phyloP scores from a whole-genome alignment of 139 green algal species.

The Ettlia oleoabundans region DNA sequence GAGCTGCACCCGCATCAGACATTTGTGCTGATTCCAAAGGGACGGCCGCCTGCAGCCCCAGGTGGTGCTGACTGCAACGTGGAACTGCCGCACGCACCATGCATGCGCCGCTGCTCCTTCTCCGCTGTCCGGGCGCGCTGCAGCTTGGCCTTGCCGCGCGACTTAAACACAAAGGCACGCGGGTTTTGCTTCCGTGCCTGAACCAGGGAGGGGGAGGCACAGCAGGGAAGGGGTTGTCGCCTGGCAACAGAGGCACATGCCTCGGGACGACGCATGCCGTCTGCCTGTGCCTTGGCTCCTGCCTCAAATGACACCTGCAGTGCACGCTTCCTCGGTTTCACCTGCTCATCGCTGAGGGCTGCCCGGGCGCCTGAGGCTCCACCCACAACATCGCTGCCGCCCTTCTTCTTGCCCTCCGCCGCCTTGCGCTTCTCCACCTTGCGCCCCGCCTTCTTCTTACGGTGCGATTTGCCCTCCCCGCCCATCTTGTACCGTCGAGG shows the following conservation, averaged over 20 bases:
- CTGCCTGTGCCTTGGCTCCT: no score
- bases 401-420: conserved; percentile 68
- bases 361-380: not conserved
- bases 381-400: conserved; percentile 26
- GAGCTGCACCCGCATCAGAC: not conserved
- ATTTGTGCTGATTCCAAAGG: no score
- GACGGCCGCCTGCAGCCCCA: no score
- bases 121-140: conserved; percentile 78
- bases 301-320: no score
- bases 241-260: no score
- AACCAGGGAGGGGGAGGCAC: not conserved
- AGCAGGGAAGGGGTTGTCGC: no score
- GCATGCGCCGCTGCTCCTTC: conserved; percentile 90
- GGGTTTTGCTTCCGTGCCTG: conserved; percentile 67
- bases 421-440: conserved; percentile 79
- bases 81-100: conserved; percentile 76
- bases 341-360: conserved; percentile 37
- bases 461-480: conserved; percentile 52
- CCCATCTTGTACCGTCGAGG: not conserved
- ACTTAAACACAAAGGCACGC: conserved; percentile 78
- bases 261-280: no score
- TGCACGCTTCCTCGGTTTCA: not conserved
- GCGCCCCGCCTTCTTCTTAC: conserved; percentile 74
- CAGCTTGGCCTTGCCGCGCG: conserved; percentile 69
- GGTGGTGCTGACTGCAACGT: no score